Base-by-base conservation (phyloP, 441 rosid genomes). In the Populus hybrid region DNA sequence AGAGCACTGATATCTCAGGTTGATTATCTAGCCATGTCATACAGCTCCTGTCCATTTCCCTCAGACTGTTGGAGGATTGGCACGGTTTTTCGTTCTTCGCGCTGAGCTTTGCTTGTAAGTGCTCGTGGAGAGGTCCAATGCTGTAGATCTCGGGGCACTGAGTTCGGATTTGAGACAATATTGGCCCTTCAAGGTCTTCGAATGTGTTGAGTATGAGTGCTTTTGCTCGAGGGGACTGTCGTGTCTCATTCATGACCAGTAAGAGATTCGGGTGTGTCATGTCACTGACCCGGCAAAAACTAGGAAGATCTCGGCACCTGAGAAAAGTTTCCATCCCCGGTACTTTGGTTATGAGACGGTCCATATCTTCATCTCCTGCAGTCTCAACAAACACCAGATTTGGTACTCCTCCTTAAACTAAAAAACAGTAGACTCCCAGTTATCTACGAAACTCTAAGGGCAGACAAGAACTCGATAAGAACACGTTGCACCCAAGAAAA, bases 11-110 rank as follows among this genome's bases (percentile, higher is more conserved):
- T 11, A 72, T 76, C 0, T 73, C 34, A 10, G 78, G 83, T 69
- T 91, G 91, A 2, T 73, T 64, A 14, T 89, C 91, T n/a, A 92
- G 87, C 97, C 92, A 89, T 1, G 78, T 23, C 34, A 87, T 78
- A 84, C 84, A 85, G 77, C 82, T 83, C 70, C 84, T 54, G 83
- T 82, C 87, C 50, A 69, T 85, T 61, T 75, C 75, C 81, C 80
- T 35, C 0, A 84, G 67, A 72, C 80, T 79, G 64, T 80, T 79
- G 6, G 79, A 71, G 67, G 76, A 75, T 14, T 78, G 72, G 3
- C 35, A 57, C 2, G 30, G 12, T 32, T 28, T 9, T 18, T 23
- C 70, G 0, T n/a, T 10, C 30, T 30, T 77, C 12, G 16, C 35
- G 10, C 23, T 20, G 1, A 78, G 78, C 66, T 81, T 83, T 10